phyloP scores from a whole-genome alignment of 2,329 filamentous ascomycete genomes.

The Phoma herbarum region DNA sequence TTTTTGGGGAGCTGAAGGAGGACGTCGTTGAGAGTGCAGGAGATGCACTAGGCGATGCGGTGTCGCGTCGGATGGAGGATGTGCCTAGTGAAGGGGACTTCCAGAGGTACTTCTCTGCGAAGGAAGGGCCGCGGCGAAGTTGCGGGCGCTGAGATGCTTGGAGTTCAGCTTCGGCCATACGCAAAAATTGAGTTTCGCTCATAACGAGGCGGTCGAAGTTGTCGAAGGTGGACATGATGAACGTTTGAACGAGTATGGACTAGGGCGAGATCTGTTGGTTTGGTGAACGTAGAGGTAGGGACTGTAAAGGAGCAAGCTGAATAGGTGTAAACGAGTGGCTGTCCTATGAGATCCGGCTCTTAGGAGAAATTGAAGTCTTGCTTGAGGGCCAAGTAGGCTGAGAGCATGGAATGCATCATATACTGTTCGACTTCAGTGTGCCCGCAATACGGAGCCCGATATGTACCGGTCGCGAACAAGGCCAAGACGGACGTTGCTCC shows the following conservation, averaged over 20 bases:
- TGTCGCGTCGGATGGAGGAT: constrained; percentile 12
- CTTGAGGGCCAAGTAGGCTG: constrained; percentile 4
- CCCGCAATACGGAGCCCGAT: constrained; percentile 12
- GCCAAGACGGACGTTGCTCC: constrained; percentile 6
- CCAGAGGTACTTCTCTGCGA: constrained; percentile 18
- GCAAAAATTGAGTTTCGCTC: constrained; percentile 22
- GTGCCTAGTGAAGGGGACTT: constrained; percentile 20
- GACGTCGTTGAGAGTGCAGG: constrained; percentile 17
- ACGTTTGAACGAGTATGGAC: background rate
- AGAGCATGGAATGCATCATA: constrained; percentile 13
- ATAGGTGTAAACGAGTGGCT: constrained; percentile 18
- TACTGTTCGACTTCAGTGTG: constrained; percentile 6
- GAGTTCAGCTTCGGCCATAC: constrained; percentile 17
- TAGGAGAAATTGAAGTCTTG: constrained; percentile 19
- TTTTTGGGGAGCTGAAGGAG: constrained; percentile 13
- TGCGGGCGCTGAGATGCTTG: constrained; percentile 6
- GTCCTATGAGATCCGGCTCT: constrained; percentile 25
- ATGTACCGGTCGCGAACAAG: background rate
- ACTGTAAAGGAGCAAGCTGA: constrained; percentile 10
- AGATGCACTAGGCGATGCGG: constrained; percentile 1
- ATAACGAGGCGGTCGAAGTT: constrained; percentile 25
- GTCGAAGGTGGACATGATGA: constrained; percentile 19
- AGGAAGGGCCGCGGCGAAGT: constrained; percentile 10
- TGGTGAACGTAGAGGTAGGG: constrained; percentile 9
- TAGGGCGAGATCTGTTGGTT: background rate